Conservation (phyloP, 495 filamentous ascomycete species). For the Podospora fimiseda region DNA sequence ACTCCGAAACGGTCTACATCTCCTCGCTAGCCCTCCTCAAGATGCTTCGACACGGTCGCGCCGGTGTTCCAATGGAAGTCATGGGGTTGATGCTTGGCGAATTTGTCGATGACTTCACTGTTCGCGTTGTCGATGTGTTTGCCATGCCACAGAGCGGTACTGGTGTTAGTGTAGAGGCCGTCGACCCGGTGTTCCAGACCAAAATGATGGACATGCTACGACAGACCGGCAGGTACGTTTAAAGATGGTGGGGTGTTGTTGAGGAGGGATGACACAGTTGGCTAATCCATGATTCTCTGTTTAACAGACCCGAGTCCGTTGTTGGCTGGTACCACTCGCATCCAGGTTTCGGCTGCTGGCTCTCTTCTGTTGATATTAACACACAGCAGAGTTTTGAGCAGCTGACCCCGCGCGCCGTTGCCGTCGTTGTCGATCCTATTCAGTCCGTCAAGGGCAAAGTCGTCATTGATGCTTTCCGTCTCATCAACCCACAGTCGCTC, state of each 20-base stretch:
- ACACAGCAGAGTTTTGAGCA: slow-evolving; percentile 99
- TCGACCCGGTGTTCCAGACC: slow-evolving; percentile 96
- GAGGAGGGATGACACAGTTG: too few species aligned
- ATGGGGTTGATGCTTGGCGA: slow-evolving; percentile 99
- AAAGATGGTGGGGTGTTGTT: background rate
- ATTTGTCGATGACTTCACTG: slow-evolving; percentile 98
- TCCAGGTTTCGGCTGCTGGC: slow-evolving; percentile 98
- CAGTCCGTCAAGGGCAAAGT: slow-evolving; percentile 99
- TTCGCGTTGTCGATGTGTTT: slow-evolving; percentile 95
- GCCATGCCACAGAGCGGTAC: slow-evolving; percentile 99
- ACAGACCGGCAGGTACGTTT: slow-evolving; percentile 79
- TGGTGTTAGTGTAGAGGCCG: slow-evolving; percentile 95
- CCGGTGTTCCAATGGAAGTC: slow-evolving; percentile 98
- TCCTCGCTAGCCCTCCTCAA: slow-evolving; percentile 95
- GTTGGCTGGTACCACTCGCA: slow-evolving; percentile 99
- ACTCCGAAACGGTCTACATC: slow-evolving; percentile 99
- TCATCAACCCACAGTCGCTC: slow-evolving; percentile 97
- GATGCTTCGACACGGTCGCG: slow-evolving; percentile 95
- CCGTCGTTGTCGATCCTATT: slow-evolving; percentile 96
- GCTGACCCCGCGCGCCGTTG: slow-evolving; percentile 89
- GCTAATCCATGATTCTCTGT: slow-evolving; percentile 15
- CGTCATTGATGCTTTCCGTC: slow-evolving; percentile 97
- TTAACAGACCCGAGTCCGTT: slow-evolving; percentile 78
- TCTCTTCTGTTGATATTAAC: slow-evolving; percentile 98
- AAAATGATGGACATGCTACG: slow-evolving; percentile 99